Percentiles rank a stretch among this genome's conserved stretches.
Conservation (phyloP, 2,329 filamentous ascomycete species). For the Diaporthe velutina region DNA sequence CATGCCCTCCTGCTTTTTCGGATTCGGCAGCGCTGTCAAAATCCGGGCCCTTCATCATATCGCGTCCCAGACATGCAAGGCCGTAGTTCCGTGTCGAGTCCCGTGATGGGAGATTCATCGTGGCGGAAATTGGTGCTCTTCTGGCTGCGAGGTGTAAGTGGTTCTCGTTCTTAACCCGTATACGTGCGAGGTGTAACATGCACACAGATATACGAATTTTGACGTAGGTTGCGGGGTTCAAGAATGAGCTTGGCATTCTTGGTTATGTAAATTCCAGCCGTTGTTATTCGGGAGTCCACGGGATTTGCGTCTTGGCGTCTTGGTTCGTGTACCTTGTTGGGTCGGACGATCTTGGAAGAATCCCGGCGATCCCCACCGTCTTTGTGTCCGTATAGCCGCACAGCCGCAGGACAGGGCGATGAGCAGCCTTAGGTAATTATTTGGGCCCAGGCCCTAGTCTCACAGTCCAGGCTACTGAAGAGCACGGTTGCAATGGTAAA, state of each 20-base stretch:
- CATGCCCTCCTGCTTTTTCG: not conserved
- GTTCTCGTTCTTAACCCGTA: too few species aligned
- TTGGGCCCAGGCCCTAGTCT: not conserved
- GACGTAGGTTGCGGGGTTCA: not conserved
- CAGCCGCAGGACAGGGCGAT: not conserved
- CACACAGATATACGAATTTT: not conserved
- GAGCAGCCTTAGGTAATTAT: not conserved
- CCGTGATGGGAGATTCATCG: not conserved
- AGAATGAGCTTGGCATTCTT: not conserved
- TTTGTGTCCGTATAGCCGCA: not conserved
- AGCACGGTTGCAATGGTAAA: not conserved
- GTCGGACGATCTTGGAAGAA: not conserved
- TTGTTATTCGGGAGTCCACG: not conserved
- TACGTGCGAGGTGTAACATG: too few species aligned
- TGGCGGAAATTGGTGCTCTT: not conserved
- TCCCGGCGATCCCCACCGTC: not conserved
- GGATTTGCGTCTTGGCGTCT: constrained; percentile 15
- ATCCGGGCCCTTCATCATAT: not conserved
- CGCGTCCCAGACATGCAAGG: too few species aligned
- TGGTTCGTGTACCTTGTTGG: not conserved
- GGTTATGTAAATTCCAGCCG: not conserved
- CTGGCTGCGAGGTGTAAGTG: not conserved
- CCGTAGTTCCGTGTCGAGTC: not conserved
- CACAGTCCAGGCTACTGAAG: not conserved
- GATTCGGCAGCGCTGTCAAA: not conserved